Evolutionary conservation across 441 rosid species (phyloP), one percentile per base, ranked within the genome.

Genomic region (Codiaeum variegatum): DNA sequence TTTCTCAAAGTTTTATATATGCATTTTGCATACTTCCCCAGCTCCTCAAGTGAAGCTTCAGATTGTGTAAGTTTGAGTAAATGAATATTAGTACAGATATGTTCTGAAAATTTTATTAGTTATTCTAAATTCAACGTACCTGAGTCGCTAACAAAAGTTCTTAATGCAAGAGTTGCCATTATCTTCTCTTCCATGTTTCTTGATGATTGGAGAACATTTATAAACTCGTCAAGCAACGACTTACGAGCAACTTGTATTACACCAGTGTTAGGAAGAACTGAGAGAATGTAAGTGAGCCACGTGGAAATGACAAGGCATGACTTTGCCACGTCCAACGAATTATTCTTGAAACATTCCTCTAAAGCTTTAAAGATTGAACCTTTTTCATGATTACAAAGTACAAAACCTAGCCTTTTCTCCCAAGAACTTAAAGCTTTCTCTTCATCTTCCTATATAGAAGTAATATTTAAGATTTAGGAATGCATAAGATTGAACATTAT

Each of bases 181-280:
- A 90, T 79, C 84, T 86, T 90, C 77, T 90, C 94, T 77, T 90
- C 91, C 42, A 75, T 60, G 76, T 86, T 86, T 76, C 82, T 85
- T 4, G 94, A 87, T 34, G 88, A 85, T 73, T 88, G 94, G 59
- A 90, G 87, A 66, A 88, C 83, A 73, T 85, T 82, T 42, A 88
- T 82, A 54, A 88, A 84, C 66, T 86, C 86, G 8, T 79, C 87
- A 6, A 90, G 85, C 85, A 90, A 83, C 60, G 77, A 82, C 73
- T 78, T 79, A 18, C 85, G 78, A 49, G 94, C 90, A 18, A 59
- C 78, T 32, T 52, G 64, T 75, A 58, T 78, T 49, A 85, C 71
- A 3, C 90, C 89, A 2, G 87, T 86, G 49, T 86, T 87, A 59
- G 94, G 92, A 76, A 90, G 85, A 71, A 65, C 58, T 38, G 85